Evolutionary conservation across 2,329 filamentous ascomycete genomes (phyloP), one percentile per base, ranked within the genome.

Genomic region (Cladophialophora immunda): DNA sequence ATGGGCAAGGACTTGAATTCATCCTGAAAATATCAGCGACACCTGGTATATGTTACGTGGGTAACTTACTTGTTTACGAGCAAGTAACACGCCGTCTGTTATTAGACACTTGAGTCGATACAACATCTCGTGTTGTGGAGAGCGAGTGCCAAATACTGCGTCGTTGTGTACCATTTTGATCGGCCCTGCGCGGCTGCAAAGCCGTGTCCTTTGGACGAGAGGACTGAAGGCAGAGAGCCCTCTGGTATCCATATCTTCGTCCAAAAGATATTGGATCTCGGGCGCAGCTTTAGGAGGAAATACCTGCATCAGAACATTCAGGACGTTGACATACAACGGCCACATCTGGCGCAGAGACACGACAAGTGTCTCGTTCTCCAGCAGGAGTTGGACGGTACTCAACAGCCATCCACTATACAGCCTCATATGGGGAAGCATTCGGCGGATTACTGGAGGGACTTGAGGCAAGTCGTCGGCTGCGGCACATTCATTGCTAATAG

Each of bases 351-450:
- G 84, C 41, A 89, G 85, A 66, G 88, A 83, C 4, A 86, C 81
- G 27, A 83, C 82, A n/a, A 89, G 80, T 30, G 82, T 75, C 3
- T 83, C 83, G 68, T 87, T 85, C 62, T 82, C 82, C 22, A 70
- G 63, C 17, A 73, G 68, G 19, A 53, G 62, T 17, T 57, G 53
- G 11, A 67, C 64, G 67, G 85, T 87, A 9, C 83, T 82, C 17
- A 86, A 78, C 60, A 92, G 81, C 90, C 90, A 92, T 15, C 85
- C 86, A 75, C 87, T 90, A 76, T 92, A 92, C 53, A 90, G 81
- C 15, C 89, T 87, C 55, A 92, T 79, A 34, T 83, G 84, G 3
- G 90, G 89, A 25, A 92, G 79, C 54, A 91, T 81, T 66, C 87
- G 84, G 36, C 86, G 84, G n/a, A 85, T 83, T 61, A 88, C 81